phyloP scores from a whole-genome alignment of 371 early-diverging fungal genomes.

The Zychaea mexicana region DNA sequence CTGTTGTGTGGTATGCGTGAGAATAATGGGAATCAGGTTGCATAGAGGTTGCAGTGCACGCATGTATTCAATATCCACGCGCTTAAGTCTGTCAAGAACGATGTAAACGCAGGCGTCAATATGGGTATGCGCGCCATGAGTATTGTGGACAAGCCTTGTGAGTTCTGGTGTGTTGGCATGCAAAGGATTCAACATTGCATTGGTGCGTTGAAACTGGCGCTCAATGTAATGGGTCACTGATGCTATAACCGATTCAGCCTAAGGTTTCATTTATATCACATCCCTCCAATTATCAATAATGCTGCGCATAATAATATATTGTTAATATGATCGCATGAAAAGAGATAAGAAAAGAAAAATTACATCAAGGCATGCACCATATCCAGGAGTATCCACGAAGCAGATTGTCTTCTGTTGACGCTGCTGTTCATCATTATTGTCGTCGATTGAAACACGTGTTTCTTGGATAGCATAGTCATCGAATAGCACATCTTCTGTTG shows the following conservation, averaged over 20 bases:
- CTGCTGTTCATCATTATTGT: conserved; percentile 15
- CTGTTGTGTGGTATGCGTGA: too few species aligned
- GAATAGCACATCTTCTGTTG: neutral
- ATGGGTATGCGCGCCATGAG: conserved; percentile 58
- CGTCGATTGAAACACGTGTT: neutral
- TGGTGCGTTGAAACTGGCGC: conserved; percentile 38
- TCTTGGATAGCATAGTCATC: conserved; percentile 10
- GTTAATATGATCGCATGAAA: neutral
- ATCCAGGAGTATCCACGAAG: conserved; percentile 64
- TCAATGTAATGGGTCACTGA: conserved; percentile 36
- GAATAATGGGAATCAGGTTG: conserved; percentile 66
- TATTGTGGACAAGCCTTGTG: conserved; percentile 30
- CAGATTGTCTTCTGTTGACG: conserved; percentile 40
- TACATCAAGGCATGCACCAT: conserved; percentile 55
- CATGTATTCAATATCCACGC: conserved; percentile 79
- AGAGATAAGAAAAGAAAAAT: conserved; percentile 4
- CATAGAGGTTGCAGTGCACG: conserved; percentile 57
- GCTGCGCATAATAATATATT: too few species aligned
- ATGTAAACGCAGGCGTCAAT: conserved; percentile 73
- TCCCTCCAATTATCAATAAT: neutral
- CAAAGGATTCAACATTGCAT: conserved; percentile 25
- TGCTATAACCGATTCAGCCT: conserved; percentile 38
- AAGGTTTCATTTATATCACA: neutral
- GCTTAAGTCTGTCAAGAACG: conserved; percentile 64
- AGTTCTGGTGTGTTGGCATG: conserved; percentile 21